Evolutionary conservation across 345 rosid genomes (phyloP), one percentile per base, ranked within the genome.

Genomic region (Lumnitzera racemosa): DNA sequence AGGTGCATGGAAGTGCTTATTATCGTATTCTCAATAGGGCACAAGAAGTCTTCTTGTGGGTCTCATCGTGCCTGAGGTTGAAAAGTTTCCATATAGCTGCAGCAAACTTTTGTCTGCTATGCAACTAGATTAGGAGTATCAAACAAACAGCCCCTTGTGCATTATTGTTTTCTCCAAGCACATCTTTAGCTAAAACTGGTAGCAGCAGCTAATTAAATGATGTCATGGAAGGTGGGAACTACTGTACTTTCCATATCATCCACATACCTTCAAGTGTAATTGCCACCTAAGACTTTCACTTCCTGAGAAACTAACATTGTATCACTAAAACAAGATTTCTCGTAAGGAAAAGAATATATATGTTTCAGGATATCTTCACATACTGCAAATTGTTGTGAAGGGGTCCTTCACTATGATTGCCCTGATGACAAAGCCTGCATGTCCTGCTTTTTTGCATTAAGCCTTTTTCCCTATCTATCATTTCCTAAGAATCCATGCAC

Each of bases 401-500:
- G 65, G 65, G 12, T 11, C 25, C 56, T 59, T 11, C 36, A 59
- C 61, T 55, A 47, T 15, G 63, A 63, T 59, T 46, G 55, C 57
- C 55, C 50, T 12, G 14, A 55, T 56, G 62, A 51, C 47, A 23
- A 20, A 47, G 53, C 53, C 24, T 52, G 57, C 20, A 25, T 47
- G 29, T 4, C 17, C 8, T 70, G 53, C 50, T 67, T 55, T 49
- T 43, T 50, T 60, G 60, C 67, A 29, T 6, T 53, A 58, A 57
- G 69, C 56, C 63, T 41, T 57, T 52, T 55, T 47, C 62, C 62
- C 58, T 65, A 52, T 51, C 43, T 41, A 16, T 51, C 3, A 29
- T 20, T 36, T 4, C 62, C 70, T 59, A 67, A 68, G 71, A 72
- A 69, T 74, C 62, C 74, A 74, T 70, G 67, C 57, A 65, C 54